Evolutionary conservation across 805 yeast species (phyloP).

Genomic region (Suhomyces prunicola): DNA sequence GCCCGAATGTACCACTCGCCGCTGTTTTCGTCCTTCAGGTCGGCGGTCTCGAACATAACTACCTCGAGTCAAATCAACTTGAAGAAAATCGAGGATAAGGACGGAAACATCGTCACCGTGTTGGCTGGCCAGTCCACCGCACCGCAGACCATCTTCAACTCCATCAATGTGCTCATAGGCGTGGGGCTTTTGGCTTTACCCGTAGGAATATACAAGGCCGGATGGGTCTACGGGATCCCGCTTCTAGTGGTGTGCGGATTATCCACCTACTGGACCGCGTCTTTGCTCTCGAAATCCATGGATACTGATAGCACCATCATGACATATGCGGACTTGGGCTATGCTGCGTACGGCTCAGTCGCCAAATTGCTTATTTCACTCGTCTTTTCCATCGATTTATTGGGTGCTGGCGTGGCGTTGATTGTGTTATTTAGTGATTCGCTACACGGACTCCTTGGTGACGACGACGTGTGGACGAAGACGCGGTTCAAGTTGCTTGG

Average conservation of each 20-base stretch:
- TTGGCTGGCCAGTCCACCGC: slow-evolving; percentile 52
- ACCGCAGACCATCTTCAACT: slow-evolving; percentile 73
- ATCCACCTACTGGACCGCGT: slow-evolving; percentile 53
- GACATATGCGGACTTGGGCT: slow-evolving; percentile 31
- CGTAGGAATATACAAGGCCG: slow-evolving; percentile 62
- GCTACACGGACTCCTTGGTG: slow-evolving; percentile 43
- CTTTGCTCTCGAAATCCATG: slow-evolving; percentile 33
- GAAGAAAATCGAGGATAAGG: slow-evolving; percentile 63
- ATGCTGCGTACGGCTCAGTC: slow-evolving; percentile 35
- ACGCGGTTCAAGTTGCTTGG: slow-evolving; percentile 62
- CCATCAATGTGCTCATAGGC: slow-evolving; percentile 74
- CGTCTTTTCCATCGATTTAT: slow-evolving; percentile 53
- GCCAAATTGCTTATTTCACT: slow-evolving; percentile 72
- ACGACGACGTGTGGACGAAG: slow-evolving; percentile 36
- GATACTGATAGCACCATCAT: slow-evolving; percentile 27
- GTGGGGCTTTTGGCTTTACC: slow-evolving; percentile 75
- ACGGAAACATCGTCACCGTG: slow-evolving; percentile 68
- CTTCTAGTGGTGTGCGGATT: slow-evolving; percentile 44
- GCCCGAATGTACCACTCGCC: slow-evolving; percentile 31
- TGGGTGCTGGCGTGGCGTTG: slow-evolving; percentile 61
- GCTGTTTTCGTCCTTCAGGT: slow-evolving; percentile 44
- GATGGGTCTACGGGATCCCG: slow-evolving; percentile 55
- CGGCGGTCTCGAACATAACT: slow-evolving; percentile 32
- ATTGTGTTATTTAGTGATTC: slow-evolving; percentile 61
- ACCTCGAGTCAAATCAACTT: slow-evolving; percentile 52